These are phyloP conservation scores for Sicyos edulis DNA, from an alignment of 306 rosid species.

Conservation along the genomic window DNA sequence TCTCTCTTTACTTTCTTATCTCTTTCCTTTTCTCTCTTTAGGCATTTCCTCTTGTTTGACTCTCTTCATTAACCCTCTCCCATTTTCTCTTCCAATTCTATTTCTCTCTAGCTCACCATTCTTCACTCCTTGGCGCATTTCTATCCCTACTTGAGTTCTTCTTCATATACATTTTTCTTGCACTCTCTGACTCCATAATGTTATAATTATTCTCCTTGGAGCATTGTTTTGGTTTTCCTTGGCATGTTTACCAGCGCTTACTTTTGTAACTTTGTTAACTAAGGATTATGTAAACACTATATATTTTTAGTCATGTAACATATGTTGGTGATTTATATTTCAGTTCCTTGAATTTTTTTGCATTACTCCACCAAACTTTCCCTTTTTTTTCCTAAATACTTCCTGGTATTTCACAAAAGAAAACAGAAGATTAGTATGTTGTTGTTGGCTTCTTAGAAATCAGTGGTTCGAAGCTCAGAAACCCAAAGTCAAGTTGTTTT, in stretches of 20 bases:
- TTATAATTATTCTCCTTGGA: not conserved
- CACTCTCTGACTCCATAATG: not conserved
- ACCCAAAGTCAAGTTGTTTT: not conserved
- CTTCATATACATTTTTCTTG: no score
- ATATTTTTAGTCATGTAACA: no score
- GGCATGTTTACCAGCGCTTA: not conserved
- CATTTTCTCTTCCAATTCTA: no score
- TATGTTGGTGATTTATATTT: not conserved
- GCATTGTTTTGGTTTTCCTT: not conserved
- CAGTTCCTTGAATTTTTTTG: not conserved
- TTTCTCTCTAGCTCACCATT: no score
- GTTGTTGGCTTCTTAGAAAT: not conserved
- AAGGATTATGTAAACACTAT: not conserved
- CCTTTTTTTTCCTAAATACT: not conserved
- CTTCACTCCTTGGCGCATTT: not conserved
- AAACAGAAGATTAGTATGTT: not conserved
- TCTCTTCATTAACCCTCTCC: not conserved
- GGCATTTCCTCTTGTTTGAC: slow-evolving; percentile 15
- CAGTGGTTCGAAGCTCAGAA: not conserved
- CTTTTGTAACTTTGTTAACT: not conserved
- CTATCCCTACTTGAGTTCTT: not conserved
- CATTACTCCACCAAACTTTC: not conserved
- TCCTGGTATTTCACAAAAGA: not conserved
- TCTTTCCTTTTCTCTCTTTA: not conserved
- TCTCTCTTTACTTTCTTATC: not conserved